These are phyloP conservation scores for Sordaria brevicollis DNA, from an alignment of 495 filamentous ascomycete genomes.

Conservation along the genomic window DNA sequence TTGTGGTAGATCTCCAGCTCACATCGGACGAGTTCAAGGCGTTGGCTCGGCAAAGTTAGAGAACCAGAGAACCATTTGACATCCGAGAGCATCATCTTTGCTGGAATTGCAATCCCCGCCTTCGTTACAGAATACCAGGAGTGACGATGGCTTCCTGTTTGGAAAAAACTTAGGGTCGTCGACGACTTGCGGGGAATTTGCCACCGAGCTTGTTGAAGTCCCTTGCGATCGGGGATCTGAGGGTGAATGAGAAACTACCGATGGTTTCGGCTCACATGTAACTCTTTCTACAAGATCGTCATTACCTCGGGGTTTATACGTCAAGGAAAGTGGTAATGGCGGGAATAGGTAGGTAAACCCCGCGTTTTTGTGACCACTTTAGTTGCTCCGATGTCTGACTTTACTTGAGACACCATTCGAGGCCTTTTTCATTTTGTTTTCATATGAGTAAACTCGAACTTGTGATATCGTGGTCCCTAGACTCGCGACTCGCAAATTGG, in stretches of 20 bases:
- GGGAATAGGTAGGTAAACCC: background rate
- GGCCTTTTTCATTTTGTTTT: background rate
- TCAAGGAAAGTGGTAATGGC: background rate
- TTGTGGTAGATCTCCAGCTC: background rate
- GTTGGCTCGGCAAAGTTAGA: background rate
- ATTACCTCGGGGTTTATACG: background rate
- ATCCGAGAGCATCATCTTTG: background rate
- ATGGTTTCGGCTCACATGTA: background rate
- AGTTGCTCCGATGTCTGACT: background rate
- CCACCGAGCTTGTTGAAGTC: background rate
- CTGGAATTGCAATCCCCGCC: background rate
- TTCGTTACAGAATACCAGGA: background rate
- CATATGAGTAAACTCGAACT: background rate
- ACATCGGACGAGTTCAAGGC: background rate
- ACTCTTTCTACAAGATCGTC: background rate
- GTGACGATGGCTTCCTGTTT: background rate
- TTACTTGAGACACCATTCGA: background rate
- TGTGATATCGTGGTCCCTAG: background rate
- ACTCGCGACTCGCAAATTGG: background rate
- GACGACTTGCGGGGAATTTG: background rate
- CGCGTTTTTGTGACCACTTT: background rate
- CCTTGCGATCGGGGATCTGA: background rate
- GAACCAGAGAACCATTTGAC: background rate
- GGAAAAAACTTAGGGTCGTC: background rate
- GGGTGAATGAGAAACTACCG: background rate